These are phyloP conservation scores for Coemansia sp. DNA, from an alignment of 192 early-diverging fungal genomes.

Conservation along the genomic window DNA sequence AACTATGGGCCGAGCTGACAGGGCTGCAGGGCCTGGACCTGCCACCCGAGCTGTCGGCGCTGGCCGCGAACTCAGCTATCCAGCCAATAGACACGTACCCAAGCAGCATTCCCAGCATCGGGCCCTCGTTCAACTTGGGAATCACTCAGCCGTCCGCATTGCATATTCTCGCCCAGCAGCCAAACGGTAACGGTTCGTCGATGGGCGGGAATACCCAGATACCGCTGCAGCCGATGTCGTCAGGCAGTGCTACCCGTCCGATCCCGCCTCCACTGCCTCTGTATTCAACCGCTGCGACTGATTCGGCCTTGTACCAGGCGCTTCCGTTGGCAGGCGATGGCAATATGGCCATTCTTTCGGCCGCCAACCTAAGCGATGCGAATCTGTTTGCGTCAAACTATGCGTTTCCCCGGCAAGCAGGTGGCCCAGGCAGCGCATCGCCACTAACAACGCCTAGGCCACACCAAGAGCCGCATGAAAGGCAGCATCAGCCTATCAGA, in stretches of 20 bases:
- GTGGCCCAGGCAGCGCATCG: neutral
- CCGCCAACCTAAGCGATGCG: neutral
- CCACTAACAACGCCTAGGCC: neutral
- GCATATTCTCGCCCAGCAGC: neutral
- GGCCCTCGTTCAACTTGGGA: constrained; percentile 16
- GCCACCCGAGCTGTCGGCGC: constrained; percentile 33
- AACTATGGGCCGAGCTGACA: constrained; percentile 47
- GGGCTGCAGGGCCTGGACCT: constrained; percentile 37
- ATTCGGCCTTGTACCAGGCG: neutral
- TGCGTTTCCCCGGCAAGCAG: constrained; percentile 29
- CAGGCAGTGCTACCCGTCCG: neutral
- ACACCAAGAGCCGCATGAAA: neutral
- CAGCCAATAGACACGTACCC: constrained; percentile 13
- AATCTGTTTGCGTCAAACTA: constrained; percentile 43
- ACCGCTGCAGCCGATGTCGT: neutral
- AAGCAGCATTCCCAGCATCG: constrained; percentile 9
- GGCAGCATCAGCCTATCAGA: neutral
- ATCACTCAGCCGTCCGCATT: neutral
- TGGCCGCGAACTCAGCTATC: constrained; percentile 26
- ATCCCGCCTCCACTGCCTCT: neutral
- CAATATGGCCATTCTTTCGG: neutral
- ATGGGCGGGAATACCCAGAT: neutral
- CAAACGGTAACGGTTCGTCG: neutral
- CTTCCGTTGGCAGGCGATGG: neutral
- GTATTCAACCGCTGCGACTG: neutral